Evolutionary conservation across 768 basidiomycete genomes (phyloP), one percentile per base, ranked within the genome.

Genomic region (Xerocomellus dryophilus): DNA sequence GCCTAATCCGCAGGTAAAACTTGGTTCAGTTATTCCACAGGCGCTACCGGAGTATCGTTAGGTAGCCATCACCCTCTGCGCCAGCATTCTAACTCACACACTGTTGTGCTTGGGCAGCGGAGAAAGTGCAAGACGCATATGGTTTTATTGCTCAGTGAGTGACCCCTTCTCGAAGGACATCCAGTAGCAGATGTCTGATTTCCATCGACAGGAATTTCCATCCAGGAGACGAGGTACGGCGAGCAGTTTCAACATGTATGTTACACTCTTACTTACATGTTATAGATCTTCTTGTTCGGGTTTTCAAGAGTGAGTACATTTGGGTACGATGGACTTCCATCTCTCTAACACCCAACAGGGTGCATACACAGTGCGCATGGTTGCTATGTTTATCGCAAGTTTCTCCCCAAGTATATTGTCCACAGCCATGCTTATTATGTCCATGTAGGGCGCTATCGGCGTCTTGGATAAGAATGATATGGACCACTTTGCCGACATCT

Each of bases 111-210:
- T 25, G 25, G 44, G 14, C 59, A 88, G 86, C 72, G 38, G 83
- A 84, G 53, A 88, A 90, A 62, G 84, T 90, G 3, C 83, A 89
- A 69, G 86, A 89, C 58, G 87, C 83, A 32, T 88, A 88, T 70
- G 84, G 80, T n/a, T 90, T 90, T 63, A 84, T 90, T 60, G 81
- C 88, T 20, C 85, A 90, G 86, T 89, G 61, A 68, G 86, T 73
- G 15, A 15, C 43, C 5, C 21, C 23, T 53, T n/a, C 23, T 31
- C 43, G 21, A 23, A 40, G 18, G 15, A 11, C 32, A 5, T 50
- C 29, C 23, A 27, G n/a, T 7, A 5, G 18, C 20, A 44, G 17
- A 20, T 9, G 15, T 47, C 20, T 36, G n/a, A 50, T 43, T 40
- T 32, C 21, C 21, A 2, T 36, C 14, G 38, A 39, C 56, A 90